Conservation (phyloP, 139 green algal genomes). For the Nannochloris sp. region DNA sequence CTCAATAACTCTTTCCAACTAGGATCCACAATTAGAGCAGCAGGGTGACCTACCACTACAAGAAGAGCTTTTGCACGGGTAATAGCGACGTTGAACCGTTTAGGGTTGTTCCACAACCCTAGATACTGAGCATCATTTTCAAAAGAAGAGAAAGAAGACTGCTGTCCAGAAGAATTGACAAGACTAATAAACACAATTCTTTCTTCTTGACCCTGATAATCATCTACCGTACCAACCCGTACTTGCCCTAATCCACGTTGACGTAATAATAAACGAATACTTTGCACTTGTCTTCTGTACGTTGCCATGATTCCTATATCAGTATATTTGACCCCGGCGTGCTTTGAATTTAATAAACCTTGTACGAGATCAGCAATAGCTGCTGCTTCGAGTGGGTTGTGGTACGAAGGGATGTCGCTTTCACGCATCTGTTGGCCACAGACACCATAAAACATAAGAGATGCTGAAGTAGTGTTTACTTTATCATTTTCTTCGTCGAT, state of each 20-base stretch:
- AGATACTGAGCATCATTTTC: constrained; percentile 21
- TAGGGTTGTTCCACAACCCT: constrained; percentile 71
- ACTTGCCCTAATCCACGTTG: constrained; percentile 45
- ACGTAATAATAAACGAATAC: constrained; percentile 67
- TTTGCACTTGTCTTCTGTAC: constrained; percentile 63
- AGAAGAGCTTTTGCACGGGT: constrained; percentile 76
- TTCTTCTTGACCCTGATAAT: constrained; percentile 73
- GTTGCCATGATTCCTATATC: constrained; percentile 51
- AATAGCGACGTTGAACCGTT: constrained; percentile 89
- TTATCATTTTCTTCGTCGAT: neutral
- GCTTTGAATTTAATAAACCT: constrained; percentile 18
- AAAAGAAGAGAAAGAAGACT: constrained; percentile 11
- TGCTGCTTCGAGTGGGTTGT: constrained; percentile 59
- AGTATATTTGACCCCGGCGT: constrained; percentile 12
- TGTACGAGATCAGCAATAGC: constrained; percentile 46
- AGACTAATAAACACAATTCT: constrained; percentile 78
- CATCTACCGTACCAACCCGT: constrained; percentile 64
- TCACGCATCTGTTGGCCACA: constrained; percentile 49
- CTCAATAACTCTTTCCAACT: constrained; percentile 69
- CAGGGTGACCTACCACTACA: constrained; percentile 73
- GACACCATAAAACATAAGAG: constrained; percentile 62
- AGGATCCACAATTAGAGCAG: constrained; percentile 45
- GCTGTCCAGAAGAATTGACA: constrained; percentile 34
- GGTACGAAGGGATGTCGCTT: constrained; percentile 50
- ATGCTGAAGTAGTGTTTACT: constrained; percentile 6